Evolutionary conservation across 768 basidiomycete species (phyloP).

Genomic region (Aureoboletus auriporus): DNA sequence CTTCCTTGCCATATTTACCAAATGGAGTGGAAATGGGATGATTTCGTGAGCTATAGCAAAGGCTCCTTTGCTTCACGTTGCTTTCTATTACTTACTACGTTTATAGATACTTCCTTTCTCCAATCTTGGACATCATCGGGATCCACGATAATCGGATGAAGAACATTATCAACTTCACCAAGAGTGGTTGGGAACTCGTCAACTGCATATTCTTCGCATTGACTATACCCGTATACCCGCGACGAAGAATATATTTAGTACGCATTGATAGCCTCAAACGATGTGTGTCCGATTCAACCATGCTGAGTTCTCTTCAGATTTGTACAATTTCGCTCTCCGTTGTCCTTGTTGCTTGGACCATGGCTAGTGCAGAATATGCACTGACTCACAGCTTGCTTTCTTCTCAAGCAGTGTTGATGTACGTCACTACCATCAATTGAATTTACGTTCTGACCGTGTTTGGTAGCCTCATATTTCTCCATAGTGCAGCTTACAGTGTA

Average conservation of each 20-base stretch:
- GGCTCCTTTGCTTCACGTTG: too few relatives aligned
- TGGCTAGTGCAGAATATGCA: too few relatives aligned
- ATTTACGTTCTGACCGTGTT: neutral
- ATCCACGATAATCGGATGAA: conserved; percentile 3
- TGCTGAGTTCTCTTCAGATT: neutral
- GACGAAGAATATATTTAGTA: conserved; percentile 1
- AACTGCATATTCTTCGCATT: neutral
- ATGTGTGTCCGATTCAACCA: neutral
- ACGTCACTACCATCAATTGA: neutral
- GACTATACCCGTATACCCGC: conserved; percentile 5
- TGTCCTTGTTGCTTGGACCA: conserved; percentile 6
- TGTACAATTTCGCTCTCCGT: conserved; percentile 10
- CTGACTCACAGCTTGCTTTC: neutral
- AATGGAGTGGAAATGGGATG: conserved; percentile 11
- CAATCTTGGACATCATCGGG: conserved; percentile 9
- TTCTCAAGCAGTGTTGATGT: neutral
- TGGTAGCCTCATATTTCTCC: conserved; percentile 6
- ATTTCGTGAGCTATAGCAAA: neutral
- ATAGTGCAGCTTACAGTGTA: conserved; percentile 1
- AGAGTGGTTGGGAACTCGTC: neutral
- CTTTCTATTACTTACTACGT: neutral
- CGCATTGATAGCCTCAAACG: too few relatives aligned
- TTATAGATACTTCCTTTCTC: conserved; percentile 3
- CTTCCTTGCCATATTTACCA: neutral
- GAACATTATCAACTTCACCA: conserved; percentile 1